phyloP scores from a whole-genome alignment of 495 filamentous ascomycete species.

The Venustampulla echinocandica region DNA sequence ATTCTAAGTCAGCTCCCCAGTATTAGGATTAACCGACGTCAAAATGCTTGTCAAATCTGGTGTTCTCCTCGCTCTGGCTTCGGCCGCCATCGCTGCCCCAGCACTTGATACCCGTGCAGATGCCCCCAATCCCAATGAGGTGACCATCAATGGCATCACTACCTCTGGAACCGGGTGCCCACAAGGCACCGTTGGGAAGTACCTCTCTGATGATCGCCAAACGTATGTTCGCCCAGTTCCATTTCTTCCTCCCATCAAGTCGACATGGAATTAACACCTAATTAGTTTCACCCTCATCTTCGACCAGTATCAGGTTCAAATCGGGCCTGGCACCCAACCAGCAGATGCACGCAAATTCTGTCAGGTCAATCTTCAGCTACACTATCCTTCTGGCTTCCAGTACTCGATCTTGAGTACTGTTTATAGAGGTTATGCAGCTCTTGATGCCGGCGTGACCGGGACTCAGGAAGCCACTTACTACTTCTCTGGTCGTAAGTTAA shows the following conservation, averaged over 20 bases:
- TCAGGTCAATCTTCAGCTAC: constrained; percentile 28
- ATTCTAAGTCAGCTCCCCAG: no score
- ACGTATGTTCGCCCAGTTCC: constrained; percentile 20
- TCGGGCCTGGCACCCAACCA: constrained; percentile 24
- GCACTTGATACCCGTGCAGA: not conserved
- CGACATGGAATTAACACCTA: not conserved
- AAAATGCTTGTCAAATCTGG: not conserved
- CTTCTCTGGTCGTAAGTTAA: constrained; percentile 23
- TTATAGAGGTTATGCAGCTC: constrained; percentile 27
- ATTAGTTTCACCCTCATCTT: constrained; percentile 25
- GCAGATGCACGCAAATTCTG: constrained; percentile 29
- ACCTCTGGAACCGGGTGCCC: constrained; percentile 25
- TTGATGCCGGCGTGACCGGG: constrained; percentile 25
- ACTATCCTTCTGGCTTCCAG: constrained; percentile 31
- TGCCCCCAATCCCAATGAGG: not conserved
- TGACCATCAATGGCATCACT: constrained; percentile 1
- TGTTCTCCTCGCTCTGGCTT: not conserved
- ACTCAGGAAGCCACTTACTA: constrained; percentile 25
- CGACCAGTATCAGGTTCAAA: constrained; percentile 18
- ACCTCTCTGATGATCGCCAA: constrained; percentile 24
- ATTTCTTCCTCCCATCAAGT: not conserved
- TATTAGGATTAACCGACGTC: no score
- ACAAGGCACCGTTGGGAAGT: constrained; percentile 19
- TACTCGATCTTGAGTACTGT: constrained; percentile 25
- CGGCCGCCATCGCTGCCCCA: not conserved